Percentiles rank a stretch among this genome's conserved stretches.
Evolutionary conservation across 257 asterid species (phyloP).

Genomic region (Euphrasia confusa): DNA sequence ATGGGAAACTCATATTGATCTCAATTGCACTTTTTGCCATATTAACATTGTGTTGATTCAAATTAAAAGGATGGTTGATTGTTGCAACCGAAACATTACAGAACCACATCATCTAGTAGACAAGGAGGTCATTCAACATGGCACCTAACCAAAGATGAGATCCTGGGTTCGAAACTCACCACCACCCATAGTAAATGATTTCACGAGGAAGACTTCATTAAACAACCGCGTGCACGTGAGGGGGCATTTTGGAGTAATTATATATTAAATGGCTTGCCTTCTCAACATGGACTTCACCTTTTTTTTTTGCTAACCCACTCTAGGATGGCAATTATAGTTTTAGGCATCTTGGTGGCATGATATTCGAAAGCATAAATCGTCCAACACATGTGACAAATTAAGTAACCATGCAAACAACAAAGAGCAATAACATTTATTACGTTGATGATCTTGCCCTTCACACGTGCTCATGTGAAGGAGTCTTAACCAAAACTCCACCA

Average conservation of each 20-base stretch:
- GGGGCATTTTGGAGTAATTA: neutral
- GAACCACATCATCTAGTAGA: neutral
- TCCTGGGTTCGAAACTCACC: neutral
- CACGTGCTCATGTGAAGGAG: neutral
- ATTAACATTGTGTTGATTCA: too few relatives aligned
- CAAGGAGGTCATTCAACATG: neutral
- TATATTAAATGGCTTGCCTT: too few relatives aligned
- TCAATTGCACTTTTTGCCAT: neutral
- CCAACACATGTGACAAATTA: too few relatives aligned
- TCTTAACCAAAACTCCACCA: neutral
- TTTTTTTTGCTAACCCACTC: too few relatives aligned
- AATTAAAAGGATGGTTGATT: too few relatives aligned
- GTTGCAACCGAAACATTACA: too few relatives aligned
- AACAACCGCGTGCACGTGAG: neutral
- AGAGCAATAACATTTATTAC: neutral
- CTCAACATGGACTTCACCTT: too few relatives aligned
- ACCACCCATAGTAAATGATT: neutral
- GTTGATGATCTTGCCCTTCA: neutral
- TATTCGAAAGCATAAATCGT: too few relatives aligned
- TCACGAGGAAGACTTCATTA: constrained; percentile 11
- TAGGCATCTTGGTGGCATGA: too few relatives aligned
- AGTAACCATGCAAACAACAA: neutral
- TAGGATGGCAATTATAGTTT: too few relatives aligned
- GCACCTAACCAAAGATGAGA: neutral
- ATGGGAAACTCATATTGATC: neutral